Percentiles rank a stretch among this genome's conserved stretches.
Conservation (phyloP, 1,284 basidiomycete genomes). For the Exsudoporus floridanus region DNA sequence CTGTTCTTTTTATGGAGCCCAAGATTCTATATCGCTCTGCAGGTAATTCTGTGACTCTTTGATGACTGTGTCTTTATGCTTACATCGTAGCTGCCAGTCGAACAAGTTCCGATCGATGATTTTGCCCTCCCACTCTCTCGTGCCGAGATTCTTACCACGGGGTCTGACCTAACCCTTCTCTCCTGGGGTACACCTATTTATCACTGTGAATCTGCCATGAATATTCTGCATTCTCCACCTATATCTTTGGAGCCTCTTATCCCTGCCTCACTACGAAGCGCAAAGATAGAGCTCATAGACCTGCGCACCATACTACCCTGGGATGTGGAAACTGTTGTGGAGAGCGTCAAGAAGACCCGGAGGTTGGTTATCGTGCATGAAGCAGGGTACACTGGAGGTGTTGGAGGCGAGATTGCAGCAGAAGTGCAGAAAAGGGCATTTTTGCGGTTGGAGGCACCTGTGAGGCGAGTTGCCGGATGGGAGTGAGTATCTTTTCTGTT, state of each 20-base stretch:
- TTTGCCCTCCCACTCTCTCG: conserved; percentile 77
- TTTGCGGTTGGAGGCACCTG: conserved; percentile 82
- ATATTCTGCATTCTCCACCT: conserved; percentile 67
- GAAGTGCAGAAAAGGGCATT: conserved; percentile 87
- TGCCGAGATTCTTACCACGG: conserved; percentile 74
- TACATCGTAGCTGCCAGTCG: conserved; percentile 51
- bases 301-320: conserved; percentile 87
- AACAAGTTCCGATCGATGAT: conserved; percentile 90
- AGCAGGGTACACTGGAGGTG: conserved; percentile 80
- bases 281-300: conserved; percentile 88
- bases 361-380: conserved; percentile 89
- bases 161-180: conserved; percentile 83
- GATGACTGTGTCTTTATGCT: conserved; percentile 5
- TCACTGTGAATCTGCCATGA: conserved; percentile 80
- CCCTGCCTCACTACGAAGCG: conserved; percentile 64
- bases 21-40: conserved; percentile 87
- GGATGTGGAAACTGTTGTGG: conserved; percentile 79
- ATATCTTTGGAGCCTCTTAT: conserved; percentile 65
- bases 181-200: conserved; percentile 93
- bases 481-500: conserved; percentile 62
- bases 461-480: conserved; percentile 87
- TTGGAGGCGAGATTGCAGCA: conserved; percentile 85
- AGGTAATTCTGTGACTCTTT: conserved; percentile 39
- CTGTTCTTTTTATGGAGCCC: conserved; percentile 93
- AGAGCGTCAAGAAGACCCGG: conserved; percentile 81